Base-by-base conservation (phyloP, 2,329 filamentous ascomycete species). In the Paecilomyces niveus region DNA sequence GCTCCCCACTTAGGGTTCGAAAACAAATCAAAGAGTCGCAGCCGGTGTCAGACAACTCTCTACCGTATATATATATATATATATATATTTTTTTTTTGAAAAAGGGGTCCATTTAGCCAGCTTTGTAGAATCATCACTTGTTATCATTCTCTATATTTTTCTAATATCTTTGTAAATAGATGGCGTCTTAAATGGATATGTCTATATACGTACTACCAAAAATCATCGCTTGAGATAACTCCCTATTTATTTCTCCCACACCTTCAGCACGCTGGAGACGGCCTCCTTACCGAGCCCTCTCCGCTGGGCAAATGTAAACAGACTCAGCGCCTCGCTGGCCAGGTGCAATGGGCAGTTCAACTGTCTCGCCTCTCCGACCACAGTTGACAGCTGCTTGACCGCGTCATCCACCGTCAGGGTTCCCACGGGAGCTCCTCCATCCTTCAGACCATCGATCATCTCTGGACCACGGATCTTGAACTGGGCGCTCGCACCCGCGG, bases 401-500 rank as follows among this genome's bases (percentile, higher is more conserved):
- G 74, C 75, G 33, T 73, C 69, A 49, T 74, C 68, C 3, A 79
- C 63, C 0, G 70, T 73, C 24, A 72, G 67, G 55, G 72, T 73
- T 2, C 71, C 72, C 4, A 65, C 66, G 11, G 74, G 59, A 7
- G 61, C 63, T 3, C 63, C 63, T 29, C 66, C 60, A 0, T 62
- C 67, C 8, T 67, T 59, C 1, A 64, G 62, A 0, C 68, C 70
- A 52, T 71, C 65, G 22, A 74, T 71, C 67, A 76, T 76, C 53
- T 74, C 72, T 55, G 69, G 53, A 1, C 70, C 74, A 32, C 68
- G 68, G 3, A 71, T 72, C 54, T 73, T 74, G 61, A 80, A 81
- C 62, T 78, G 74, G 18, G 68, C 72, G 59, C 74, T 79, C 56
- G 73, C 75, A 2, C 79, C 79, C 0, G 79, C 79, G 2, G 79